A percentile compares a stretch with the other conserved stretches of the same genome.
These are phyloP conservation scores for Diplocarpon rosae DNA, from an alignment of 2,329 filamentous ascomycete genomes.

Conservation along the genomic window DNA sequence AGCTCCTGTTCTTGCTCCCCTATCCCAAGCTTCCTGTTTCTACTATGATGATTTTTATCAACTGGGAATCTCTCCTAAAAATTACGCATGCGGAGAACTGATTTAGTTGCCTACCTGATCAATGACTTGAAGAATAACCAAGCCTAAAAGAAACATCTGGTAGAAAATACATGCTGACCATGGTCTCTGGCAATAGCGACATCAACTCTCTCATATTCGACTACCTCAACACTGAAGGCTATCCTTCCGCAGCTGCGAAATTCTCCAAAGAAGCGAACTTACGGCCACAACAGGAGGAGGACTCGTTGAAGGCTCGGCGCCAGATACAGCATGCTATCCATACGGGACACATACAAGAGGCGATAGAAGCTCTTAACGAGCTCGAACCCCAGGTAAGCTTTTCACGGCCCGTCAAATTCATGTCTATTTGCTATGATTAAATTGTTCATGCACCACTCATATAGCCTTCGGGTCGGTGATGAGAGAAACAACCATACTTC, in stretches of 20 bases:
- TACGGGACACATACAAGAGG: conserved; percentile 70
- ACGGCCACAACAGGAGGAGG: conserved; percentile 57
- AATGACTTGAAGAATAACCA: conserved; percentile 17
- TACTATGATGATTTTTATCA: conserved; percentile 66
- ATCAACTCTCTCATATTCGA: conserved; percentile 94
- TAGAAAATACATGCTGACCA: conserved; percentile 12
- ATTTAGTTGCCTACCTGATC: conserved; percentile 70
- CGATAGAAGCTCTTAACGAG: conserved; percentile 81
- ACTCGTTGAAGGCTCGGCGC: conserved; percentile 66
- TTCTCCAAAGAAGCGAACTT: conserved; percentile 93
- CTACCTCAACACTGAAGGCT: conserved; percentile 92
- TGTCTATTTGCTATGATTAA: conserved; percentile 69
- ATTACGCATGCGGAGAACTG: conserved; percentile 72
- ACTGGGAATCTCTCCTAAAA: conserved; percentile 99
- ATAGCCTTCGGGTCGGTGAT: conserved; percentile 80
- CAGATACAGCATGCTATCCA: conserved; percentile 79
- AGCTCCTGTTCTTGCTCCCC: conserved; percentile 2
- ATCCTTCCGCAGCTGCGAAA: conserved; percentile 81
- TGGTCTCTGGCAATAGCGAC: conserved; percentile 48
- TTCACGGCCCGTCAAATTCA: conserved; percentile 9
- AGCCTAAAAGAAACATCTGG: neutral
- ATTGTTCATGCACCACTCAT: conserved; percentile 99
- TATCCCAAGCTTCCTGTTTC: conserved; percentile 11
- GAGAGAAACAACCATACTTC: conserved; percentile 61
- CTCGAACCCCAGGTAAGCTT: conserved; percentile 78